phyloP scores from a whole-genome alignment of 1,284 basidiomycete species.

The Cryptococcus sp. region DNA sequence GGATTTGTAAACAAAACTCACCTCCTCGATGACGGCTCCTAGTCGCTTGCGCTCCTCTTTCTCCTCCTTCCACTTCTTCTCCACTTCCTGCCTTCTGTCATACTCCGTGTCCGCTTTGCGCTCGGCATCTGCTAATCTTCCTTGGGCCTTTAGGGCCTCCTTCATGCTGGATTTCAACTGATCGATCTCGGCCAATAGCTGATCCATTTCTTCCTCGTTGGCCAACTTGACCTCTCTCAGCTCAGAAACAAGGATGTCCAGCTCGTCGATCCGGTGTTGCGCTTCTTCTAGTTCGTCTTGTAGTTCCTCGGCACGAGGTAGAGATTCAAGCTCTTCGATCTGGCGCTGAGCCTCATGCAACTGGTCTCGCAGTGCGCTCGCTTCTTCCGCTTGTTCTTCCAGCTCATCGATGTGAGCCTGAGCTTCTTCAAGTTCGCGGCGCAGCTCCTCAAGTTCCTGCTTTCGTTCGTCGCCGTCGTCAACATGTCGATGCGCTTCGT shows the following conservation, averaged over 20 bases:
- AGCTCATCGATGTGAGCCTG: background rate
- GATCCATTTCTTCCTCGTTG: constrained; percentile 31
- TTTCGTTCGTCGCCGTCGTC: constrained; percentile 6
- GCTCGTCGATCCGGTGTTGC: constrained; percentile 3
- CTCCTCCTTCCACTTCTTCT: constrained; percentile 31
- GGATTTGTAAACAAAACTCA: constrained; percentile 19
- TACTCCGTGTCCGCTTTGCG: constrained; percentile 13
- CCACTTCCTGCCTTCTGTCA: constrained; percentile 52
- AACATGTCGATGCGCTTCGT: constrained; percentile 13
- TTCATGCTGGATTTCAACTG: no score
- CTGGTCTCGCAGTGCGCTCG: constrained; percentile 1
- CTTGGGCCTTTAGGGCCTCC: constrained; percentile 7
- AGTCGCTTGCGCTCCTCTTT: constrained; percentile 54
- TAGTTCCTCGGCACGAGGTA: background rate
- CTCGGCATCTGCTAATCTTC: constrained; percentile 10
- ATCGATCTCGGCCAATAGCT: constrained; percentile 15
- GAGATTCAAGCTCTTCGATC: constrained; percentile 6
- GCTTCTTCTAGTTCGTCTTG: constrained; percentile 9
- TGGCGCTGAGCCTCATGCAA: constrained; percentile 13
- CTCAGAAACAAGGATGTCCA: constrained; percentile 13
- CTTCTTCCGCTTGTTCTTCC: background rate
- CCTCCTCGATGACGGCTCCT: constrained; percentile 57
- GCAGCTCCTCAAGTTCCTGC: background rate
- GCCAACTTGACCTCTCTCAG: constrained; percentile 20
- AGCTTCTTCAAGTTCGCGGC: background rate